Evolutionary conservation across 2,329 filamentous ascomycete genomes (phyloP).

Genomic region (Aspergillus arachidicola): DNA sequence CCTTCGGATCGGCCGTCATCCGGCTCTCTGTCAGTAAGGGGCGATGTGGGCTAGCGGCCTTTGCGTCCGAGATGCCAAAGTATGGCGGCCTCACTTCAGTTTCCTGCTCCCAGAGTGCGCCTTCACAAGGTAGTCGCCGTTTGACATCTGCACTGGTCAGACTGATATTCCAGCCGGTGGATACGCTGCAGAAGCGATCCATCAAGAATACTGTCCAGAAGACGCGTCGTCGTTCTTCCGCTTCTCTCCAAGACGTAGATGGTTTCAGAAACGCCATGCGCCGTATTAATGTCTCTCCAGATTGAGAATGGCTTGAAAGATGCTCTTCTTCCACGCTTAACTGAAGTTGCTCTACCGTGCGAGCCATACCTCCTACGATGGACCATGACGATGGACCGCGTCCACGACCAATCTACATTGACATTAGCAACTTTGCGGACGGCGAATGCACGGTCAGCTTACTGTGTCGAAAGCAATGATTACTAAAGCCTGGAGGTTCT

Average conservation of each 20-base stretch:
- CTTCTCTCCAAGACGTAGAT: slow-evolving; percentile 32
- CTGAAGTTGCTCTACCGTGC: slow-evolving; percentile 39
- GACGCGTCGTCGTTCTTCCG: slow-evolving; percentile 39
- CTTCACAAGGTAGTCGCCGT: slow-evolving; percentile 40
- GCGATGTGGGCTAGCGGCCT: slow-evolving; percentile 8
- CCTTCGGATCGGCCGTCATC: neutral
- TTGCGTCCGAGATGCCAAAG: slow-evolving; percentile 44
- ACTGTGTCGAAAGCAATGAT: slow-evolving; percentile 40
- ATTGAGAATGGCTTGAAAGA: slow-evolving; percentile 19
- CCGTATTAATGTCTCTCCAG: slow-evolving; percentile 34
- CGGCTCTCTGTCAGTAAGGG: neutral
- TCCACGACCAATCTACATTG: slow-evolving; percentile 33
- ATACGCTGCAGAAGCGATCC: slow-evolving; percentile 41
- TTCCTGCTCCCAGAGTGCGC: slow-evolving; percentile 34
- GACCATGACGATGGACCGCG: slow-evolving; percentile 38
- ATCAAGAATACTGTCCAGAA: slow-evolving; percentile 44
- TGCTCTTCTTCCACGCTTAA: slow-evolving; percentile 32
- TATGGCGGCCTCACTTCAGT: slow-evolving; percentile 36
- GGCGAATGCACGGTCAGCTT: neutral
- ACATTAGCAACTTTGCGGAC: neutral
- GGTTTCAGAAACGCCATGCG: slow-evolving; percentile 40
- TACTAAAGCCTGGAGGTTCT: slow-evolving; percentile 39
- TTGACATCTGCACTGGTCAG: slow-evolving; percentile 36
- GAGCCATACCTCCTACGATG: slow-evolving; percentile 37
- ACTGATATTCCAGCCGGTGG: slow-evolving; percentile 40